phyloP scores from a whole-genome alignment of 2,329 filamentous ascomycete species.

The Aspergillus persii region DNA sequence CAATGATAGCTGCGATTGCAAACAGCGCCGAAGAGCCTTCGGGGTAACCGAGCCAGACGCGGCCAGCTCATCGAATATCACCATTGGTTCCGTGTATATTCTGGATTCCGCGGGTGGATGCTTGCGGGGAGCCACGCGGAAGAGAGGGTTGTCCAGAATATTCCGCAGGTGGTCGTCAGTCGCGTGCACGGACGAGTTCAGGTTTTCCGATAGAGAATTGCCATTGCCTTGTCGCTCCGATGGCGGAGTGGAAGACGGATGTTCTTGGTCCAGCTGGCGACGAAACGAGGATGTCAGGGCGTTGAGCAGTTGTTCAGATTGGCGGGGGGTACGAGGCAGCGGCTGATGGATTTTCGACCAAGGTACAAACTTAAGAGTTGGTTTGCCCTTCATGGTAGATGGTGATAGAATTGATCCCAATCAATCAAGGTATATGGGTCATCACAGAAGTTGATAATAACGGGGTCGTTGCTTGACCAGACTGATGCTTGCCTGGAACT shows the following conservation, averaged over 20 bases:
- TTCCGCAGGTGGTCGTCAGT: constrained; percentile 38
- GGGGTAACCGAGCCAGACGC: constrained; percentile 36
- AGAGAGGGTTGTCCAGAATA: constrained; percentile 43
- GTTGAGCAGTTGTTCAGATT: constrained; percentile 59
- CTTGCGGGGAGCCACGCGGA: constrained; percentile 36
- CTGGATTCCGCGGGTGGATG: constrained; percentile 18
- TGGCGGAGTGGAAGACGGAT: constrained; percentile 41
- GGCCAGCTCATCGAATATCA: constrained; percentile 37
- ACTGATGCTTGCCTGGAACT: not conserved
- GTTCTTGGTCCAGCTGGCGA: constrained; percentile 59
- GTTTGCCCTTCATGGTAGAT: constrained; percentile 52
- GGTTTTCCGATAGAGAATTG: constrained; percentile 12
- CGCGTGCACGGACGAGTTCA: constrained; percentile 30
- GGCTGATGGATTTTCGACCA: constrained; percentile 55
- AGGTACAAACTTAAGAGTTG: constrained; percentile 47
- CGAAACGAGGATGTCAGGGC: constrained; percentile 64
- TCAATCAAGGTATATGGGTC: not conserved
- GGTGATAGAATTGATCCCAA: not conserved
- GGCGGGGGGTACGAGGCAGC: constrained; percentile 53
- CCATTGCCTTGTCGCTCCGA: constrained; percentile 1
- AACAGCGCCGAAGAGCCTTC: constrained; percentile 25
- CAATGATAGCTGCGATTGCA: constrained; percentile 34
- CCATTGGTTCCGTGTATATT: constrained; percentile 33
- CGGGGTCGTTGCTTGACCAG: not conserved
- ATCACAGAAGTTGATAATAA: not conserved